Evolutionary conservation across 441 rosid species (phyloP).

Genomic region (Pelargonium fulgidum): DNA sequence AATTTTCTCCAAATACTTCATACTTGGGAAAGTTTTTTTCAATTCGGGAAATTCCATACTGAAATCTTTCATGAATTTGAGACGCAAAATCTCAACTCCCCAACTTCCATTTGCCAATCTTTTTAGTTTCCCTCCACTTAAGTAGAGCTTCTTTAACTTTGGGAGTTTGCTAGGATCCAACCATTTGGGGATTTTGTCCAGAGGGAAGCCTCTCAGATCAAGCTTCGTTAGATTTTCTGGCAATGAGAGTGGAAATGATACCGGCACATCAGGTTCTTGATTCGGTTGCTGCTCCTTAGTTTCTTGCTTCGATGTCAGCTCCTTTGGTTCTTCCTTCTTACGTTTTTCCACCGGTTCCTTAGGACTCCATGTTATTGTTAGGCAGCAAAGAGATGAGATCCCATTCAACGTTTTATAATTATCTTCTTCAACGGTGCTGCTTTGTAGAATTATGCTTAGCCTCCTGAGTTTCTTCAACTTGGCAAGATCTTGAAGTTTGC

Average conservation of each 20-base stretch:
- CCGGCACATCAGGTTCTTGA: background rate
- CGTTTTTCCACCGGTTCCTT: too few species aligned
- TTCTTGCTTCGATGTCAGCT: too few species aligned
- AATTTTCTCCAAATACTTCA: background rate
- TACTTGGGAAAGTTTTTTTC: background rate
- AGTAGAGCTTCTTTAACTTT: slow-evolving; percentile 8
- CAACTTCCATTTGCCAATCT: background rate
- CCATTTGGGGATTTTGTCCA: background rate
- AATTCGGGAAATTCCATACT: background rate
- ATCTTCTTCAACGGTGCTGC: too few species aligned
- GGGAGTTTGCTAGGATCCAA: background rate
- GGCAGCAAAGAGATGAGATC: slow-evolving; percentile 1
- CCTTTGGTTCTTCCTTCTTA: accelerated
- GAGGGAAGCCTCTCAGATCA: slow-evolving; percentile 11
- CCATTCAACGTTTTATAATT: background rate
- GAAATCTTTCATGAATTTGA: slow-evolving; percentile 1
- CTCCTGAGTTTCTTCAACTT: slow-evolving; percentile 11
- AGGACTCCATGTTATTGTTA: slow-evolving; percentile 11
- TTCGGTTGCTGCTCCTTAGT: too few species aligned
- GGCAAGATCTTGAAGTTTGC: slow-evolving; percentile 4
- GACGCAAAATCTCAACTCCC: slow-evolving; percentile 1
- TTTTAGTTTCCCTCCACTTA: background rate
- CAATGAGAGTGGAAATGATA: background rate
- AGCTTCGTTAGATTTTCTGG: slow-evolving; percentile 8
- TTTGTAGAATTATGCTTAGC: slow-evolving; percentile 15